A percentile compares a stretch with the other conserved stretches of the same genome.
Evolutionary conservation across 176 grass and related monocot genomes (phyloP).

Genomic region (Echinochloa phyllopogon): DNA sequence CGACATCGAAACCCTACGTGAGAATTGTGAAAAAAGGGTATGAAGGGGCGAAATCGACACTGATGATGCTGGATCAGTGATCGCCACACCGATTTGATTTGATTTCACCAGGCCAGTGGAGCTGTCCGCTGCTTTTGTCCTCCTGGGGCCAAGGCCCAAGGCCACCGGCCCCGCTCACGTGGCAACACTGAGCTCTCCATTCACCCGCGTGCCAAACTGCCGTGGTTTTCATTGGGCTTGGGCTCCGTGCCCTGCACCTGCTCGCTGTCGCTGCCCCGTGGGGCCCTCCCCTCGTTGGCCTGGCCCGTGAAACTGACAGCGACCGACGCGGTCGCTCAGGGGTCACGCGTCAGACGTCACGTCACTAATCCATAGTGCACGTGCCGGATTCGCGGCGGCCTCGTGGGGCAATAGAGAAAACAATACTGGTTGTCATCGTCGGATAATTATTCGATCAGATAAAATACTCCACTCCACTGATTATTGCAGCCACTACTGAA

Average conservation of each 20-base stretch:
- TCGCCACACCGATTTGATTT: neutral
- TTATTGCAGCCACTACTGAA: neutral
- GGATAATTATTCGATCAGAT: constrained; percentile 12
- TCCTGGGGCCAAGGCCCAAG: too few species aligned
- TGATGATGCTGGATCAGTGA: neutral
- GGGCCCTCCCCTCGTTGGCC: neutral
- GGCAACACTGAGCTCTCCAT: neutral
- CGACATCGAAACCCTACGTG: neutral
- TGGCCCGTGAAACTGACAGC: neutral
- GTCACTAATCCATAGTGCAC: neutral
- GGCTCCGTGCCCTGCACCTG: neutral
- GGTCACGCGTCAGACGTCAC: neutral
- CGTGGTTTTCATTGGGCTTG: neutral
- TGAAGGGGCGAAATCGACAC: neutral
- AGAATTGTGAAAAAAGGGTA: neutral
- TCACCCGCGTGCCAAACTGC: constrained; percentile 9
- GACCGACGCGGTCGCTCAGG: neutral
- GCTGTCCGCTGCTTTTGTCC: neutral
- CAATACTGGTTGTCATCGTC: neutral
- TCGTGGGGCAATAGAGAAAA: neutral
- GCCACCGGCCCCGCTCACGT: neutral
- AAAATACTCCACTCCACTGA: neutral
- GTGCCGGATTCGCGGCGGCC: neutral
- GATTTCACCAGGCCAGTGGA: neutral
- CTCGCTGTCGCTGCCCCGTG: neutral